A percentile compares a stretch with the other conserved stretches of the same genome.
phyloP scores from a whole-genome alignment of 345 rosid genomes.

The Eucalyptus tenuipes region DNA sequence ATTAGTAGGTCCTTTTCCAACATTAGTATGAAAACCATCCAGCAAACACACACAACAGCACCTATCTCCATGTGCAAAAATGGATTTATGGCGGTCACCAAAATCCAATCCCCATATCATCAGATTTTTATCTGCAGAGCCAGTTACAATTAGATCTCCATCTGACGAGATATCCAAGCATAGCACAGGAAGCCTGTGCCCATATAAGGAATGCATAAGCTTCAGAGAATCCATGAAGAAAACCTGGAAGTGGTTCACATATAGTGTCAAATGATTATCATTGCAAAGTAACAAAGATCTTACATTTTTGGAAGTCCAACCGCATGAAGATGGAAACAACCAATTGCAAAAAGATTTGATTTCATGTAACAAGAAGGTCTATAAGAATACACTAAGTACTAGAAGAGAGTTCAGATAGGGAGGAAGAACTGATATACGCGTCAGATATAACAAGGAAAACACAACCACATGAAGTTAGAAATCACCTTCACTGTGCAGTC shows the following conservation, averaged over 20 bases:
- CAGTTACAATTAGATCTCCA: slow-evolving; percentile 89
- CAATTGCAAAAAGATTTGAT: neutral
- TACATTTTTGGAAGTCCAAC: neutral
- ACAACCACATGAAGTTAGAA: neutral
- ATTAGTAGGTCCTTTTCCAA: neutral
- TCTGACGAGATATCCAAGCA: slow-evolving; percentile 95
- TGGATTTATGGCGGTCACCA: slow-evolving; percentile 93
- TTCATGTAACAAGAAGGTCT: neutral
- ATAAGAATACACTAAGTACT: neutral
- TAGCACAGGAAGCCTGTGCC: slow-evolving; percentile 90
- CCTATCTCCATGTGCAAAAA: slow-evolving; percentile 96
- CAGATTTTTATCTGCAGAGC: slow-evolving; percentile 91
- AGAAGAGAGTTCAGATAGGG: neutral
- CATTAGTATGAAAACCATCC: neutral
- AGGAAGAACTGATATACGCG: neutral
- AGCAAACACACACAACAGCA: neutral
- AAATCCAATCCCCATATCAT: slow-evolving; percentile 98
- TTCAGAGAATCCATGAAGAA: slow-evolving; percentile 87
- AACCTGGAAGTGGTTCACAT: slow-evolving; percentile 37
- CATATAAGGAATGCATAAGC: slow-evolving; percentile 74
- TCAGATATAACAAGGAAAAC: neutral
- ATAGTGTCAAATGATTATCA: neutral
- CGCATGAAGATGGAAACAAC: neutral
- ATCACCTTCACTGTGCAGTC: slow-evolving; percentile 92
- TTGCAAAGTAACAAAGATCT: neutral